Percentiles rank a stretch among this genome's conserved stretches.
Evolutionary conservation across 164 flowering plant genomes (phyloP).

Genomic region (Macadamia integrifolia): DNA sequence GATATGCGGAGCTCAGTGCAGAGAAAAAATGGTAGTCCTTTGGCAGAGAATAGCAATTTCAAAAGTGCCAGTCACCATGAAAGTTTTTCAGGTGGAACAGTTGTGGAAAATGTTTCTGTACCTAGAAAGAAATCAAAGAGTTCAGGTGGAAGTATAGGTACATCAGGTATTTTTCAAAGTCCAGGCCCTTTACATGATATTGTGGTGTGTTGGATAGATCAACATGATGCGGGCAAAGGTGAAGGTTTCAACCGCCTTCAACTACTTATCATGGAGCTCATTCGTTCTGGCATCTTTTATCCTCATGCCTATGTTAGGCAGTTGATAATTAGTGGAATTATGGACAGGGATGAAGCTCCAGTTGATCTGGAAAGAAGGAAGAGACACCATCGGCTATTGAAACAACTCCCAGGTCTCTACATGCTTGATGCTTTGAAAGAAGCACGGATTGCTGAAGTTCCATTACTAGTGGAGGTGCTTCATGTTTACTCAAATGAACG

Average conservation of each 20-base stretch:
- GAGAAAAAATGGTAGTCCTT: slow-evolving; percentile 17
- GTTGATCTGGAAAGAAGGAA: slow-evolving; percentile 42
- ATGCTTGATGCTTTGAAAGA: slow-evolving; percentile 58
- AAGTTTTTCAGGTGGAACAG: slow-evolving; percentile 20
- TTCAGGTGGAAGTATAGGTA: slow-evolving; percentile 19
- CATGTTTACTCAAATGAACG: slow-evolving; percentile 80
- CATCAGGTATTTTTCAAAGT: slow-evolving; percentile 50
- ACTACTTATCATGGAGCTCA: slow-evolving; percentile 67
- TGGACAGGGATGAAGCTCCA: slow-evolving; percentile 46
- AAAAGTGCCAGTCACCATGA: slow-evolving; percentile 26
- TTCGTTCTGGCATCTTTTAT: slow-evolving; percentile 69
- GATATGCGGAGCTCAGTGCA: slow-evolving; percentile 26
- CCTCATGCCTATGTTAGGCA: slow-evolving; percentile 93
- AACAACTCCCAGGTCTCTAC: slow-evolving; percentile 68
- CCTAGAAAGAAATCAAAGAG: slow-evolving; percentile 21
- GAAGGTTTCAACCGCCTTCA: slow-evolving; percentile 74
- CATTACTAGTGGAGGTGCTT: slow-evolving; percentile 44
- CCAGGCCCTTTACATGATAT: slow-evolving; percentile 92
- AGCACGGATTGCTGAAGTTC: slow-evolving; percentile 37
- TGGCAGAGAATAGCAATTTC: slow-evolving; percentile 12
- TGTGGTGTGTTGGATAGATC: slow-evolving; percentile 96
- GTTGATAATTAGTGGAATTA: slow-evolving; percentile 81
- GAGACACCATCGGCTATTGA: slow-evolving; percentile 68
- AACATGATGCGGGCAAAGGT: slow-evolving; percentile 63
- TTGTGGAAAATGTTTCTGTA: slow-evolving; percentile 21